Percentiles rank a stretch among this genome's conserved stretches.
Evolutionary conservation across 352 stramenopile genomes (phyloP).

Genomic region (Globisporangium rhizosaccharum): DNA sequence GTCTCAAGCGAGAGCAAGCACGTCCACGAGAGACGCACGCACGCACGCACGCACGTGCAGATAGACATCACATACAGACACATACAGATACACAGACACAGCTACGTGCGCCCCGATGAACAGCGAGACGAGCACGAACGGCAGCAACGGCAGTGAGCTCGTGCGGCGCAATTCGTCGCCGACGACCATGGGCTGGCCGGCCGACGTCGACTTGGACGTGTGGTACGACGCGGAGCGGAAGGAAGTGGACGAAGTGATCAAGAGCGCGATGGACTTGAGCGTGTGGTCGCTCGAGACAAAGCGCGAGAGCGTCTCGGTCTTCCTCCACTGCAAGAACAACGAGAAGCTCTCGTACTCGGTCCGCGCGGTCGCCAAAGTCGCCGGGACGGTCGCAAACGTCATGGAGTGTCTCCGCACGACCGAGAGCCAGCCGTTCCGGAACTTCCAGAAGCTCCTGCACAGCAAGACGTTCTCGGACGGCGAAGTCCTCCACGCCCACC

Average conservation of each 20-base stretch:
- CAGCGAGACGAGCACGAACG: neutral
- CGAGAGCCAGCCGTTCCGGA: slow-evolving; percentile 48
- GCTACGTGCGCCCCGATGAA: neutral
- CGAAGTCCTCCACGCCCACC: slow-evolving; percentile 70
- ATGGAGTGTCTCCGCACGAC: slow-evolving; percentile 70
- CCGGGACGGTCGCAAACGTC: slow-evolving; percentile 62
- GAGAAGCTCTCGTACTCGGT: slow-evolving; percentile 72
- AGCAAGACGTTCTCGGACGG: slow-evolving; percentile 69
- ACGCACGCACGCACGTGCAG: neutral
- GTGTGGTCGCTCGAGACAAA: slow-evolving; percentile 71
- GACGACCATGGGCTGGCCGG: slow-evolving; percentile 38
- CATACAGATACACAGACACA: neutral
- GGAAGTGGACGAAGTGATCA: slow-evolving; percentile 64
- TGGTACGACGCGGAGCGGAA: slow-evolving; percentile 71
- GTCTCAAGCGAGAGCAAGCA: neutral
- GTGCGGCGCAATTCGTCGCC: slow-evolving; percentile 19
- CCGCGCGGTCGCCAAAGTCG: slow-evolving; percentile 59
- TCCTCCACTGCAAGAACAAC: slow-evolving; percentile 81
- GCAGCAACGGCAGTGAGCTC: neutral
- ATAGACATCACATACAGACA: neutral
- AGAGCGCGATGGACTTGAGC: slow-evolving; percentile 60
- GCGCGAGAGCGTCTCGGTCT: slow-evolving; percentile 62
- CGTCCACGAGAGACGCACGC: neutral
- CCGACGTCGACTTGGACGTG: slow-evolving; percentile 68
- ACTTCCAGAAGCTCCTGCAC: slow-evolving; percentile 75